phyloP scores from a whole-genome alignment of 2,329 filamentous ascomycete species.

The Phialemoniopsis sp. region DNA sequence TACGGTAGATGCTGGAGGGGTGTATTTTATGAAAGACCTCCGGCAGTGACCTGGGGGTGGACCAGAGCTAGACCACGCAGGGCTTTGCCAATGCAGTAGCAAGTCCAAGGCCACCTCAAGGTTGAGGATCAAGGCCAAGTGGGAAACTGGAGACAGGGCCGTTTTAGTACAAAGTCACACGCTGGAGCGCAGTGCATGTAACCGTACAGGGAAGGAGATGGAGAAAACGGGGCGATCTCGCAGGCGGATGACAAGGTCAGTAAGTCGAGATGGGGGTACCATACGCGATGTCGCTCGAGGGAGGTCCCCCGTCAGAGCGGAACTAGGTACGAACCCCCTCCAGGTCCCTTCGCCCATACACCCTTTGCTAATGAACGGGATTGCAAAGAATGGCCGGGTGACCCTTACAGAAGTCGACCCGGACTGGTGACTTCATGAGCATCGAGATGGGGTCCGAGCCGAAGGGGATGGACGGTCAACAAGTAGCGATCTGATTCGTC shows the following conservation, averaged over 20 bases:
- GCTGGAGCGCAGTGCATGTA: constrained; percentile 35
- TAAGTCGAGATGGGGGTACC: constrained; percentile 16
- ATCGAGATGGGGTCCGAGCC: no score
- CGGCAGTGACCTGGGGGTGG: constrained; percentile 43
- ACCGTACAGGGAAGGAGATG: constrained; percentile 47
- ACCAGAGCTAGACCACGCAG: constrained; percentile 19
- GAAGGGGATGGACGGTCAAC: neutral
- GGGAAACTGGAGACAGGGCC: constrained; percentile 14
- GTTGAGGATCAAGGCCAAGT: constrained; percentile 19
- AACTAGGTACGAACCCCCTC: neutral
- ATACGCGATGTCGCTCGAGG: constrained; percentile 7
- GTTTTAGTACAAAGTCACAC: constrained; percentile 26
- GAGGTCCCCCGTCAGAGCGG: neutral
- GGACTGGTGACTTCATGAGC: no score
- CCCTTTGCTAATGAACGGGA: neutral
- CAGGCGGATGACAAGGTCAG: constrained; percentile 18
- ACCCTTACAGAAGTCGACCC: no score
- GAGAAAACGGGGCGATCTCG: constrained; percentile 29
- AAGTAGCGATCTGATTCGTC: neutral
- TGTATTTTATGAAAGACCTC: constrained; percentile 40
- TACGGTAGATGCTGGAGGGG: constrained; percentile 45
- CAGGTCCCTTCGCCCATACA: neutral
- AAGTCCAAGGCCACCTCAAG: constrained; percentile 16
- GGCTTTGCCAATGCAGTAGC: constrained; percentile 13
- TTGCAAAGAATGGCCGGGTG: neutral